phyloP scores from a whole-genome alignment of 2,329 filamentous ascomycete species.

The Ophiostoma himal-ulmi region DNA sequence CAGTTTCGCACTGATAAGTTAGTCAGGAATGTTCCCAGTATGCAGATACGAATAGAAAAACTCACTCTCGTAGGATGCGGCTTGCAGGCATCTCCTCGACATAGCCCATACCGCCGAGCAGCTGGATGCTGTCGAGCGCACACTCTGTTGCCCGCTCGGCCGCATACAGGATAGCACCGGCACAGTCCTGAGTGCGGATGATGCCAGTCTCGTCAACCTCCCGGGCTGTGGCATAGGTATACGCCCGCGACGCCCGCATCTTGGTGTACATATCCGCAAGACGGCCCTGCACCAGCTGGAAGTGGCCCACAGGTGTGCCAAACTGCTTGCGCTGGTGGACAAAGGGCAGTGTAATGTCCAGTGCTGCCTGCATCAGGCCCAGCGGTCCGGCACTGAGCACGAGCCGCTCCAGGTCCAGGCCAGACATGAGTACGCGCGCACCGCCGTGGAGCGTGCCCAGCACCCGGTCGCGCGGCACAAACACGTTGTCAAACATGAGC shows the following conservation, averaged over 20 bases:
- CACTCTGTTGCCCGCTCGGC: conserved; percentile 86
- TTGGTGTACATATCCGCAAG: conserved; percentile 98
- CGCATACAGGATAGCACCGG: conserved; percentile 87
- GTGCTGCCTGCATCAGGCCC: conserved; percentile 86
- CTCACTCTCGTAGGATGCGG: conserved; percentile 66
- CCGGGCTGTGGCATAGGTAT: conserved; percentile 78
- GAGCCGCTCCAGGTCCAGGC: conserved; percentile 85
- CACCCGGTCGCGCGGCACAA: conserved; percentile 76
- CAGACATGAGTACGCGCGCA: conserved; percentile 90
- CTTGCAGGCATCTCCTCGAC: conserved; percentile 92
- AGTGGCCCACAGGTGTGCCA: conserved; percentile 75
- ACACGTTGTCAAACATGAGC: conserved; percentile 82
- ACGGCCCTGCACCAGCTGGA: conserved; percentile 89
- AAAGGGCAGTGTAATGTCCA: conserved; percentile 84
- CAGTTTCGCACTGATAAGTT: conserved; percentile 55
- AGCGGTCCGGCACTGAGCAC: conserved; percentile 87
- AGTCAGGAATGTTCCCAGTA: conserved; percentile 25
- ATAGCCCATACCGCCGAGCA: conserved; percentile 93
- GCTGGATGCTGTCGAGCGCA: conserved; percentile 80
- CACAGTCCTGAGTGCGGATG: conserved; percentile 85
- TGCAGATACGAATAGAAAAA: conserved; percentile 20
- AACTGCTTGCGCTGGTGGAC: conserved; percentile 88
- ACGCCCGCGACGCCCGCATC: conserved; percentile 73
- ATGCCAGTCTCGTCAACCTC: conserved; percentile 68
- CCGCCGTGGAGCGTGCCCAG: conserved; percentile 76